These are phyloP conservation scores for Xylaria telfairii DNA, from an alignment of 495 filamentous ascomycete genomes.

Conservation along the genomic window DNA sequence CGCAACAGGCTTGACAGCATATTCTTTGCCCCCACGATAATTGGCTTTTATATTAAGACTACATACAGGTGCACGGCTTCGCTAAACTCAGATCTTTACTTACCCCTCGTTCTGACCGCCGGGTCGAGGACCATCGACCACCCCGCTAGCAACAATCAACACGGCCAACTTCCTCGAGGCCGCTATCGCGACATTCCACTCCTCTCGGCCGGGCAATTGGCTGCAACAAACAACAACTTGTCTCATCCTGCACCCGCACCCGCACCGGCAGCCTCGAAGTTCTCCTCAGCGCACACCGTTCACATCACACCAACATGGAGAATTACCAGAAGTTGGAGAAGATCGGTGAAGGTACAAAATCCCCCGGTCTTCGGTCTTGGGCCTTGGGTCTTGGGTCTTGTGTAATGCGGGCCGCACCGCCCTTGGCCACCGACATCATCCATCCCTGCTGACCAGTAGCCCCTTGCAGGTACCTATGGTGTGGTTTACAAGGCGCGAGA, in stretches of 20 bases:
- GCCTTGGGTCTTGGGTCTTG: conserved; percentile 12
- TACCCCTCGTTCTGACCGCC: conserved; percentile 32
- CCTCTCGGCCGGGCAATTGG: neutral
- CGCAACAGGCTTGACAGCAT: neutral
- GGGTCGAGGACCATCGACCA: conserved; percentile 24
- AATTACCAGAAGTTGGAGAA: conserved; percentile 99
- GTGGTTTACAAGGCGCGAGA: conserved; percentile 93
- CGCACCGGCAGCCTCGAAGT: conserved; percentile 5
- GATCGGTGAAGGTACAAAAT: conserved; percentile 86
- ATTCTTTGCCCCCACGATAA: neutral
- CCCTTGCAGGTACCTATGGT: conserved; percentile 77
- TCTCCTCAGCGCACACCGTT: conserved; percentile 13
- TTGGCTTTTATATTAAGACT: neutral
- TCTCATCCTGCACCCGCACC: neutral
- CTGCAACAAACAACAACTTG: neutral
- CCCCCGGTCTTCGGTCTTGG: neutral
- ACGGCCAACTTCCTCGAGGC: neutral
- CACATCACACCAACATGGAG: conserved; percentile 68
- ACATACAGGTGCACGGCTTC: neutral
- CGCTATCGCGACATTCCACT: neutral
- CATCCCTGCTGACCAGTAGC: conserved; percentile 13
- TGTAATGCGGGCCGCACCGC: neutral
- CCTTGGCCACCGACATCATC: neutral
- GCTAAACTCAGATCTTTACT: conserved; percentile 7
- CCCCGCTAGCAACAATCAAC: conserved; percentile 26